Evolutionary conservation across 768 basidiomycete species (phyloP), one percentile per base, ranked within the genome.

Genomic region (Termitomyces sp.): DNA sequence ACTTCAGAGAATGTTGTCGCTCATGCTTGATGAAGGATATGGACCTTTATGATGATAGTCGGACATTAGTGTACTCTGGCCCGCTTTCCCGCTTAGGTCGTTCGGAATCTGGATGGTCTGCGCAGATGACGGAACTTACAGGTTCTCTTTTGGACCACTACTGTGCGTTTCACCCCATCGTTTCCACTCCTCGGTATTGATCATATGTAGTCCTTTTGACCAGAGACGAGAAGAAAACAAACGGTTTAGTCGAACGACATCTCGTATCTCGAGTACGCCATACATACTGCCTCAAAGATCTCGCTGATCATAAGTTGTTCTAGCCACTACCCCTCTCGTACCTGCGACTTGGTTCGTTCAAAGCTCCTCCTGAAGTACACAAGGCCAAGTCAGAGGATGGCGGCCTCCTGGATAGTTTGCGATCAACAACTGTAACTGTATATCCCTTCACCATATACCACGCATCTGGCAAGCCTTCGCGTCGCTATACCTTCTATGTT

Each of bases 391-490:
- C 76, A 16, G 87, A 89, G 54, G 86, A 84, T 52, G 81, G 84
- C 40, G 69, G 82, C 15, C 71, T 89, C 13, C 72, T 89, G 38
- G 86, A 88, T 59, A 78, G 74, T 51, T 74, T 87, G 39, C 81
- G 82, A 57, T 82, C 78, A 13, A 78, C 81, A 44, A 77, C 78
- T 58, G 78, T 83, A 28, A 72, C 83, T 13, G 73, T 92, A 68
- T 94, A 84, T 69, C 92, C 92, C 1, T 90, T 94, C 70, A 89
- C 86, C 0, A 74, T 94, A 63, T 90, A 85, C 71, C 91, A 94
- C 62, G 86, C 88, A 0, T 79, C 83, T 1, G 80, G 79, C 55
- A 81, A 79, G 55, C 67, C 75, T 18, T 76, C 73, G 55, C 81
- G 91, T 49, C 75, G 86, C 60, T 94, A 93, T 71, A 94, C 89